phyloP scores from a whole-genome alignment of 805 yeast genomes.

The Wickerhamiella bombiphila region DNA sequence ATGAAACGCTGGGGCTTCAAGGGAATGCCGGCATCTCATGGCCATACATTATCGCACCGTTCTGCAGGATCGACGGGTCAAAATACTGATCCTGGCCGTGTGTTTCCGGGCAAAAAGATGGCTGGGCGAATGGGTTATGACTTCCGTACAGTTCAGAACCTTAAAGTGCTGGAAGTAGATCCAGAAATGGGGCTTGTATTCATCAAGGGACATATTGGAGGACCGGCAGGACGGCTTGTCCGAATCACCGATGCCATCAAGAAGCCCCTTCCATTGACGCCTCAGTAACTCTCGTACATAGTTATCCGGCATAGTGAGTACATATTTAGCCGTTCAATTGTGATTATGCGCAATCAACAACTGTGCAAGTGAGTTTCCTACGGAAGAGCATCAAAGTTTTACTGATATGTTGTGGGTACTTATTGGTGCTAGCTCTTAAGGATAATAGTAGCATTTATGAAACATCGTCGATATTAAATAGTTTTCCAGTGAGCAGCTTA shows the following conservation, averaged over 20 bases:
- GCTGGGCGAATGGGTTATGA: constrained; percentile 92
- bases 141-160: constrained; percentile 58
- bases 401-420: too few relatives aligned
- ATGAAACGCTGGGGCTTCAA: constrained; percentile 87
- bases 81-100: constrained; percentile 91
- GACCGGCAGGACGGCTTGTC: constrained; percentile 64
- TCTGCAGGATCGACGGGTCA: constrained; percentile 96
- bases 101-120: constrained; percentile 93
- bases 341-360: too few relatives aligned
- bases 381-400: not conserved
- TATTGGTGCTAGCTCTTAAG: too few relatives aligned
- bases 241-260: constrained; percentile 63
- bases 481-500: too few relatives aligned
- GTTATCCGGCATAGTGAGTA: too few relatives aligned
- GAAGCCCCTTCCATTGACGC: constrained; percentile 14
- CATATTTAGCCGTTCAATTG: too few relatives aligned
- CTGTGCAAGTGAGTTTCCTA: constrained; percentile 1
- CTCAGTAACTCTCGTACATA: too few relatives aligned
- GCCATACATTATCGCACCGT: constrained; percentile 87
- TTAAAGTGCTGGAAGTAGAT: constrained; percentile 63
- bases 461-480: too few relatives aligned
- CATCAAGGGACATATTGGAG: constrained; percentile 83
- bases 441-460: too few relatives aligned
- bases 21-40: constrained; percentile 89
- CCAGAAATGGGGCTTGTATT: constrained; percentile 68